phyloP scores from a whole-genome alignment of 306 rosid species.

The Medicago truncatula region MtrunA17r5.0-ANR NC_053049.1:29198501-29199000 shows the following conservation, averaged over 20 bases:
- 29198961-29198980: background rate
- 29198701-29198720: background rate
- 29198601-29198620: background rate
- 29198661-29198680: background rate
- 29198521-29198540: background rate
- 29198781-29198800: slow-evolving; percentile 39
- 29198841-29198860: background rate
- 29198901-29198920: slow-evolving; percentile 27
- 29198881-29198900: background rate
- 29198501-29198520: background rate
- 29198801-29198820: slow-evolving; percentile 31
- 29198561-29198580: background rate
- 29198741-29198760: background rate
- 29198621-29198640: background rate
- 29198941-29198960: background rate
- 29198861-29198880: background rate
- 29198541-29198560: background rate
- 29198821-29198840: background rate
- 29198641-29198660: background rate
- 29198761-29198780: background rate
- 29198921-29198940: background rate
- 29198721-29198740: background rate
- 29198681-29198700: slow-evolving; percentile 6
- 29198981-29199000: slow-evolving; percentile 1
- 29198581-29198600: background rate